Evolutionary conservation across 306 rosid species (phyloP).

Genomic region (Dalbergia oliveri): DNA sequence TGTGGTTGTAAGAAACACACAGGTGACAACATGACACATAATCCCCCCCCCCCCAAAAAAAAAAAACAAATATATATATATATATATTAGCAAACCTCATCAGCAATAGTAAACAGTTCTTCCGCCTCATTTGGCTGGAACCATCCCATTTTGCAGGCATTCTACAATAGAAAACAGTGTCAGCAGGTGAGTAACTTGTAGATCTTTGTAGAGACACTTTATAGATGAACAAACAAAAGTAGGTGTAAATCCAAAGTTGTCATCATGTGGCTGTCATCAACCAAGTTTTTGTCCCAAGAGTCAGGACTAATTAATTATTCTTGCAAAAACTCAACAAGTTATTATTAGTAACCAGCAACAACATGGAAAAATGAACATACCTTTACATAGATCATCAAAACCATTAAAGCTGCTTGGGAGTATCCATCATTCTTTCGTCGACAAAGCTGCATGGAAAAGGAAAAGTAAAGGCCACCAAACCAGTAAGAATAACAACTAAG

Average conservation of each 20-base stretch:
- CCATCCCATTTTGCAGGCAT: slow-evolving; percentile 83
- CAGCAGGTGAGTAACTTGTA: slow-evolving; percentile 28
- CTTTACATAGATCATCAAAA: slow-evolving; percentile 81
- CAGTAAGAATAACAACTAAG: background rate
- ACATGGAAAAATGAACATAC: slow-evolving; percentile 47
- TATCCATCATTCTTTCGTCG: slow-evolving; percentile 45
- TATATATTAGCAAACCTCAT: slow-evolving; percentile 76
- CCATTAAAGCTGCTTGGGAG: slow-evolving; percentile 67
- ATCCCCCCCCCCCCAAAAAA: background rate
- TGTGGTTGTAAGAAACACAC: slow-evolving; percentile 36
- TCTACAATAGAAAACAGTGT: slow-evolving; percentile 55
- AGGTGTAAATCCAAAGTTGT: slow-evolving; percentile 26
- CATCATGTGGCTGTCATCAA: slow-evolving; percentile 11
- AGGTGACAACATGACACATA: slow-evolving; percentile 3
- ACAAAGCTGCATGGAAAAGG: slow-evolving; percentile 60
- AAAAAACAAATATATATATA: no score
- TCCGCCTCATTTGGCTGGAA: slow-evolving; percentile 65
- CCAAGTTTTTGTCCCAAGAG: slow-evolving; percentile 4
- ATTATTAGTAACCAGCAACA: slow-evolving; percentile 18
- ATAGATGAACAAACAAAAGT: slow-evolving; percentile 19
- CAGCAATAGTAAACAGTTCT: slow-evolving; percentile 64
- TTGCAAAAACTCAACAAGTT: background rate
- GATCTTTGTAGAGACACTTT: slow-evolving; percentile 21
- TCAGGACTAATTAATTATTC: slow-evolving; percentile 15
- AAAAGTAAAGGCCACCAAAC: slow-evolving; percentile 9